A percentile compares a stretch with the other conserved stretches of the same genome.
These are phyloP conservation scores for Acidiella bohemica DNA, from an alignment of 495 filamentous ascomycete species.

Conservation along the genomic window DNA sequence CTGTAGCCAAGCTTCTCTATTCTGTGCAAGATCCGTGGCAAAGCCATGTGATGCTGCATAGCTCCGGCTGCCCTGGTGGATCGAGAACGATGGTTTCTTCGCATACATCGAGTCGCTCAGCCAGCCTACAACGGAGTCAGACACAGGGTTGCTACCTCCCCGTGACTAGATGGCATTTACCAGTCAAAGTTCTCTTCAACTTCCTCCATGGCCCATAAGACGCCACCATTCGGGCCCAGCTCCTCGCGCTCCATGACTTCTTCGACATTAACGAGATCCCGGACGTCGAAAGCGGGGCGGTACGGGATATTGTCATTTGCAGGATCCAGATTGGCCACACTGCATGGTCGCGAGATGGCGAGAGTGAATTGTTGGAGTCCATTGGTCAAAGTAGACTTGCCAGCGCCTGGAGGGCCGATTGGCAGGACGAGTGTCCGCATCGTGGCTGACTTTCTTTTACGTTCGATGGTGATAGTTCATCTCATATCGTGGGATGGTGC, in stretches of 20 bases:
- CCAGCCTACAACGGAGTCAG: slow-evolving; percentile 2
- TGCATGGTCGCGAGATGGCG: slow-evolving; percentile 87
- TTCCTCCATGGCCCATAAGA: slow-evolving; percentile 89
- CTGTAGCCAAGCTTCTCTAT: slow-evolving; percentile 86
- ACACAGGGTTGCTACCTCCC: slow-evolving; percentile 19
- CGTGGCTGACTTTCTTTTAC: too few species aligned
- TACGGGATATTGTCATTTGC: slow-evolving; percentile 79
- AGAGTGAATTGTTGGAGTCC: slow-evolving; percentile 97
- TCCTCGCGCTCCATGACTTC: slow-evolving; percentile 90
- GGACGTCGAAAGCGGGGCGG: slow-evolving; percentile 79
- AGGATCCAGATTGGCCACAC: slow-evolving; percentile 89
- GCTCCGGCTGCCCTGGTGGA: slow-evolving; percentile 90
- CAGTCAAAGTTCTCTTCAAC: slow-evolving; percentile 85
- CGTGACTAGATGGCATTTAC: slow-evolving; percentile 40
- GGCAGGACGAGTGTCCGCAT: slow-evolving; percentile 51
- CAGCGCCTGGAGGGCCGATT: slow-evolving; percentile 81
- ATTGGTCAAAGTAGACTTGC: slow-evolving; percentile 96
- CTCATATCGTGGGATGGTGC: too few species aligned
- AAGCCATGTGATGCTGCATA: slow-evolving; percentile 88
- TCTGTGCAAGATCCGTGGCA: slow-evolving; percentile 80
- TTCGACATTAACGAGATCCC: slow-evolving; percentile 74
- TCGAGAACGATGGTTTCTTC: slow-evolving; percentile 94
- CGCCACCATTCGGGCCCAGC: slow-evolving; percentile 81
- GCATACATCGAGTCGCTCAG: slow-evolving; percentile 48
- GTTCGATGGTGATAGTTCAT: too few species aligned